Percentiles rank a stretch among this genome's conserved stretches.
Evolutionary conservation across 257 asterid species (phyloP).

Genomic region (Cordia subcordata): DNA sequence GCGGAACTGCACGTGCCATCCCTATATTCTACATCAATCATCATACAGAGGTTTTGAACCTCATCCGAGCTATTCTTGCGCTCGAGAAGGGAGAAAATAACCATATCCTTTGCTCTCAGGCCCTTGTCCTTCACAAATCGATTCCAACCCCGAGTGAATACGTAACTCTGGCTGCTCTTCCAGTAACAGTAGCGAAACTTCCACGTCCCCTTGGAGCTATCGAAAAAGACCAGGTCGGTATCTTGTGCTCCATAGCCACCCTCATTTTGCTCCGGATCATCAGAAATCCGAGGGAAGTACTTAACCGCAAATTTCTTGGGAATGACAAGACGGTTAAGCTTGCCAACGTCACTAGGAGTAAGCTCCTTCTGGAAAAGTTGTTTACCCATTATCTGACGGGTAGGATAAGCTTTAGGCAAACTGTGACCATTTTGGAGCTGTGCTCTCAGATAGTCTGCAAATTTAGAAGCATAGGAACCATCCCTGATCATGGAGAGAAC

Average conservation of each 20-base stretch:
- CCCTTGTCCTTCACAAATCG: slow-evolving; percentile 46
- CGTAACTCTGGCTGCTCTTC: slow-evolving; percentile 73
- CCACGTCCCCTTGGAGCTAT: slow-evolving; percentile 49
- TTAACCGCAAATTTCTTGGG: slow-evolving; percentile 46
- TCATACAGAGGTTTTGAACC: slow-evolving; percentile 26
- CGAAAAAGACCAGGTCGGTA: slow-evolving; percentile 39
- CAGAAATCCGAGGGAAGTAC: slow-evolving; percentile 37
- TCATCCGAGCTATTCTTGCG: slow-evolving; percentile 15
- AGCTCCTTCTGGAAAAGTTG: slow-evolving; percentile 54
- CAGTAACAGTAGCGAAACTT: slow-evolving; percentile 64
- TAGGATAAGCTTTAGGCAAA: not conserved
- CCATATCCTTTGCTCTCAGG: slow-evolving; percentile 38
- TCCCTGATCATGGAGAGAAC: slow-evolving; percentile 63
- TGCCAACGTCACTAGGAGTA: slow-evolving; percentile 60
- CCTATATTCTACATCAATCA: slow-evolving; percentile 37
- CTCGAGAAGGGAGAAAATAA: slow-evolving; percentile 46
- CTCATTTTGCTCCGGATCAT: slow-evolving; percentile 5
- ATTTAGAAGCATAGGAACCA: slow-evolving; percentile 47
- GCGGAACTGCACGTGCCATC: not conserved
- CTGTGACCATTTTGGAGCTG: slow-evolving; percentile 10
- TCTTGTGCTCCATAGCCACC: slow-evolving; percentile 18
- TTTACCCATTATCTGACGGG: slow-evolving; percentile 3
- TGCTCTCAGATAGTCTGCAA: slow-evolving; percentile 29
- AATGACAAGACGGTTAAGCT: slow-evolving; percentile 48
- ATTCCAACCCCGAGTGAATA: slow-evolving; percentile 76